Conservation (phyloP, 768 basidiomycete genomes). For the Amanita molliuscula region DNA sequence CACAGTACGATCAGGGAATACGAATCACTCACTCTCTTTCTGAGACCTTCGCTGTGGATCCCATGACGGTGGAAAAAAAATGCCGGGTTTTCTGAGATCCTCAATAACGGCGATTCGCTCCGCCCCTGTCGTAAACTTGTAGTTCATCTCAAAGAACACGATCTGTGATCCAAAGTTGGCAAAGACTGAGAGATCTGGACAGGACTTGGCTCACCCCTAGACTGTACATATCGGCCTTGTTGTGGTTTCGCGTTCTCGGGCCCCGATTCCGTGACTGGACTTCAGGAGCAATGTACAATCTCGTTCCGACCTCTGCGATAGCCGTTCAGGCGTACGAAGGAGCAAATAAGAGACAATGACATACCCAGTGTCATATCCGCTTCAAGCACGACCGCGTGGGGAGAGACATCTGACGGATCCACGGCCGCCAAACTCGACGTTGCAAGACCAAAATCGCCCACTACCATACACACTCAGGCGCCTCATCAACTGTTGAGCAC, state of each 20-base stretch:
- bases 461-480: slow-evolving; percentile 20
- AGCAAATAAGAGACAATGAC: slow-evolving; percentile 9
- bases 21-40: slow-evolving; percentile 47
- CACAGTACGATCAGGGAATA: not conserved
- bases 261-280: slow-evolving; percentile 55
- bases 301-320: slow-evolving; percentile 75
- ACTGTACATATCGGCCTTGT: slow-evolving; percentile 92
- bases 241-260: slow-evolving; percentile 52
- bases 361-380: slow-evolving; percentile 69
- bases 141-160: slow-evolving; percentile 98
- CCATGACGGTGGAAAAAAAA: slow-evolving; percentile 77
- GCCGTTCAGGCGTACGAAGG: not conserved
- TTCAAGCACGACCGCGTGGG: slow-evolving; percentile 33
- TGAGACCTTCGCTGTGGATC: slow-evolving; percentile 47
- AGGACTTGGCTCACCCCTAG: slow-evolving; percentile 53
- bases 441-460: slow-evolving; percentile 91
- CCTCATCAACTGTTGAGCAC: not conserved
- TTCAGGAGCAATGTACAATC: slow-evolving; percentile 89
- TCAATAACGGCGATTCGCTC: slow-evolving; percentile 82
- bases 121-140: slow-evolving; percentile 65
- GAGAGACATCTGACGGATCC: slow-evolving; percentile 59
- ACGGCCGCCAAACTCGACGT: slow-evolving; percentile 74
- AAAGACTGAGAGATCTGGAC: not conserved
- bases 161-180: slow-evolving; percentile 36
- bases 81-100: slow-evolving; percentile 58